Conservation (phyloP, 192 early-diverging fungal species). For the Pilaira anomala region DNA sequence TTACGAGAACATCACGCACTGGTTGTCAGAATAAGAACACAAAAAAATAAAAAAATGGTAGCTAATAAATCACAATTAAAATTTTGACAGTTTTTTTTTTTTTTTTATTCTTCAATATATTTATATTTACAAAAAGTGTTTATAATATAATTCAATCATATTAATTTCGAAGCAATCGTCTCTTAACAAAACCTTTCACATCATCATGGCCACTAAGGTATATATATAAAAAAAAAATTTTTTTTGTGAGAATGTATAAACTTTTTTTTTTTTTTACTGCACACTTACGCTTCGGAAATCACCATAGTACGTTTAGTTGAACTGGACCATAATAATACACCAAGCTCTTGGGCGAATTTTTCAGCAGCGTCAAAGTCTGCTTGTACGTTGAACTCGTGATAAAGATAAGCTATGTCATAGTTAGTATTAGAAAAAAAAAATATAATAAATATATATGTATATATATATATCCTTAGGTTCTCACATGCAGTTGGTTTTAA, state of each 20-base stretch:
- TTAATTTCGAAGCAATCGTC: constrained; percentile 14
- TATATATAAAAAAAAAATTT: too few species aligned
- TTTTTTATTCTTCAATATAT: too few species aligned
- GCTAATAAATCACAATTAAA: too few species aligned
- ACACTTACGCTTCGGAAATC: constrained; percentile 57
- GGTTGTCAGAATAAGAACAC: too few species aligned
- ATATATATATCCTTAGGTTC: not conserved
- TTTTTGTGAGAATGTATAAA: not conserved
- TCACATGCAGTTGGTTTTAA: constrained; percentile 49
- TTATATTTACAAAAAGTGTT: too few species aligned
- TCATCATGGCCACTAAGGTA: constrained; percentile 31
- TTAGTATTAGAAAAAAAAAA: not conserved
- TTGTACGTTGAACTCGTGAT: constrained; percentile 69
- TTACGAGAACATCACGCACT: too few species aligned
- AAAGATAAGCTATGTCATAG: constrained; percentile 53
- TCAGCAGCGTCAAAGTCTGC: constrained; percentile 73
- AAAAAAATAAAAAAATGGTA: too few species aligned
- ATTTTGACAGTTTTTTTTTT: too few species aligned
- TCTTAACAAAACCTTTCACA: constrained; percentile 33
- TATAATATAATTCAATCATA: too few species aligned
- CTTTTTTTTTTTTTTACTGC: not conserved
- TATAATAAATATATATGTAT: not conserved
- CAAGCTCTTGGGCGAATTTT: constrained; percentile 73
- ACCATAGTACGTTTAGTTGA: constrained; percentile 66
- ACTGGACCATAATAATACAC: constrained; percentile 76